Percentiles rank a stretch among this genome's conserved stretches.
Evolutionary conservation across 768 basidiomycete species (phyloP).

Genomic region (Boletales sp.): DNA sequence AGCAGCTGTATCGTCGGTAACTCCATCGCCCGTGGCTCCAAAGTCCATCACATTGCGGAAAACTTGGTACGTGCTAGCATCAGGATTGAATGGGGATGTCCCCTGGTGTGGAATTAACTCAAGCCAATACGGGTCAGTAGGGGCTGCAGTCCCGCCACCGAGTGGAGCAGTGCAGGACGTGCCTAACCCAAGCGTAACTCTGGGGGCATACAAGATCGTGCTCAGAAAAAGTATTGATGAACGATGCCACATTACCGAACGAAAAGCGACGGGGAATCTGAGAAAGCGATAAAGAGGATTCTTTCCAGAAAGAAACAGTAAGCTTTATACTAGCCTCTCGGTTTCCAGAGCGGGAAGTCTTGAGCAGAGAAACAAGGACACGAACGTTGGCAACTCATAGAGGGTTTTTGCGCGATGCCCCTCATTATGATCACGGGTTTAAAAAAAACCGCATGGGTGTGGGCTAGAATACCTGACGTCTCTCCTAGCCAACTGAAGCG

Average conservation of each 20-base stretch:
- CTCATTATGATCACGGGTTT: too few species aligned
- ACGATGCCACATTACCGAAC: slow-evolving; percentile 7
- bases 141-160: slow-evolving; percentile 44
- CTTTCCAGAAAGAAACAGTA: too few species aligned
- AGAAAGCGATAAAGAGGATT: background rate
- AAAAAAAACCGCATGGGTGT: too few species aligned
- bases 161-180: slow-evolving; percentile 46
- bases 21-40: slow-evolving; percentile 57
- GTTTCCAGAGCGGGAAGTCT: too few species aligned
- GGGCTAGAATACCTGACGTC: too few species aligned
- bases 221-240: slow-evolving; percentile 5
- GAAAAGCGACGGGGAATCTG: background rate
- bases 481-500: too few species aligned
- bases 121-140: slow-evolving; percentile 57
- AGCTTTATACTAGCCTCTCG: too few species aligned
- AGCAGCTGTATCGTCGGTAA: slow-evolving; percentile 70
- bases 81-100: slow-evolving; percentile 59
- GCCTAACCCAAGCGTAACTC: slow-evolving; percentile 34
- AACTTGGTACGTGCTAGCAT: slow-evolving; percentile 52
- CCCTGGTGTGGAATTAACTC: slow-evolving; percentile 70
- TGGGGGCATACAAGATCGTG: slow-evolving; percentile 1
- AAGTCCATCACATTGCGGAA: slow-evolving; percentile 73
- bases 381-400: too few species aligned
- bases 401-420: too few species aligned
- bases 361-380: too few species aligned